A percentile compares a stretch with the other conserved stretches of the same genome.
These are phyloP conservation scores for Yarrowia yakushimensis DNA, from an alignment of 805 yeast genomes.

Conservation along the genomic window DNA sequence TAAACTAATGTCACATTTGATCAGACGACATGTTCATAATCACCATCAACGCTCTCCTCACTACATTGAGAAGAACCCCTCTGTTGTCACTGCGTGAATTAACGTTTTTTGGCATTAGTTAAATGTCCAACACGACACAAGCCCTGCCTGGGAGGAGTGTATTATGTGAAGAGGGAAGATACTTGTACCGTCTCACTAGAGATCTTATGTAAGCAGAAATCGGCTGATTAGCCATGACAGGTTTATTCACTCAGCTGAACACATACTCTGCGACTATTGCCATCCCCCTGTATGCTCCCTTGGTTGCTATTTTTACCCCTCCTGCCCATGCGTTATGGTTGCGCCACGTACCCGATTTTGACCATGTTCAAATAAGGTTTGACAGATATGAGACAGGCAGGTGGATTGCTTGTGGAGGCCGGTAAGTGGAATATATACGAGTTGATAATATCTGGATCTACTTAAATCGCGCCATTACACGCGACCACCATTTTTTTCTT, in stretches of 20 bases:
- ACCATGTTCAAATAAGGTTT: conserved; percentile 8
- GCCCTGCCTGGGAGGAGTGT: conserved; percentile 1
- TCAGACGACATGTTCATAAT: too few relatives aligned
- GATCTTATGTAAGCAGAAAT: not conserved
- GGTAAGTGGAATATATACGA: not conserved
- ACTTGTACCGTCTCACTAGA: not conserved
- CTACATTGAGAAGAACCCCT: not conserved
- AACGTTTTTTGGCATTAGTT: not conserved
- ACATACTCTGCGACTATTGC: not conserved
- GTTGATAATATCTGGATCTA: too few relatives aligned
- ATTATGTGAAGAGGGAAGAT: not conserved
- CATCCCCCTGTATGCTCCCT: not conserved
- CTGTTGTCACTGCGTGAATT: not conserved
- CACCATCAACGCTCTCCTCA: not conserved
- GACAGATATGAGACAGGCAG: not conserved
- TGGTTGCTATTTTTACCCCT: not conserved
- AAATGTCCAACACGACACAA: not conserved
- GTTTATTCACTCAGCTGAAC: too few relatives aligned
- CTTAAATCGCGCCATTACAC: too few relatives aligned
- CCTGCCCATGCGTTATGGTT: not conserved
- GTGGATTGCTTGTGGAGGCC: too few relatives aligned
- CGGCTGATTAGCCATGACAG: not conserved
- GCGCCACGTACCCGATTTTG: conserved; percentile 6
- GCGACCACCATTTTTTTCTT: not conserved
- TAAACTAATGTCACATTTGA: too few relatives aligned